These are phyloP conservation scores for Alternaria panax DNA, from an alignment of 2,329 filamentous ascomycete species.

Conservation along the genomic window DNA sequence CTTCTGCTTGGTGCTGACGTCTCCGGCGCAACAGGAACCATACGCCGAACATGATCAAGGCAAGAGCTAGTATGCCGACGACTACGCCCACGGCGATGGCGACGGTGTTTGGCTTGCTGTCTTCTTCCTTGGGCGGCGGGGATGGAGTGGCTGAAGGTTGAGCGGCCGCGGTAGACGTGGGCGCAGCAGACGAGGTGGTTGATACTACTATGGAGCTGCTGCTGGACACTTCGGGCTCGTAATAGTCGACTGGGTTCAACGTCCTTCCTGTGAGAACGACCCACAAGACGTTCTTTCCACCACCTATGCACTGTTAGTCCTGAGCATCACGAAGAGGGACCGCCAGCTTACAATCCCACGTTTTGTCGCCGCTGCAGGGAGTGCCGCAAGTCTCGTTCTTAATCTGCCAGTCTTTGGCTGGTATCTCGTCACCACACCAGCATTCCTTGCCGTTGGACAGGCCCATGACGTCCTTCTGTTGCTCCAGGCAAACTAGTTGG, in stretches of 20 bases:
- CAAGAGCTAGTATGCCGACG: slow-evolving; percentile 76
- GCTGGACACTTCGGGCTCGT: slow-evolving; percentile 29
- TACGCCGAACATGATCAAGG: slow-evolving; percentile 69
- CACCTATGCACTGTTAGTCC: slow-evolving; percentile 57
- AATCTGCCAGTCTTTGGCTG: slow-evolving; percentile 62
- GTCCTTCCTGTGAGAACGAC: slow-evolving; percentile 61
- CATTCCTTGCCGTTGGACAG: slow-evolving; percentile 69
- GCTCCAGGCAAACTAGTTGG: slow-evolving; percentile 58
- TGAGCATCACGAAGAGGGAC: neutral
- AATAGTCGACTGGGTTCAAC: slow-evolving; percentile 48
- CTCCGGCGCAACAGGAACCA: slow-evolving; percentile 79
- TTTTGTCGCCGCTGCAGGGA: slow-evolving; percentile 66
- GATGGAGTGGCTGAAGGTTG: slow-evolving; percentile 36
- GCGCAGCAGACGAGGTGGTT: slow-evolving; percentile 18
- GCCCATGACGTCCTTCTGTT: slow-evolving; percentile 66
- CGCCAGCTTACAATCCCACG: slow-evolving; percentile 68
- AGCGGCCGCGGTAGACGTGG: slow-evolving; percentile 29
- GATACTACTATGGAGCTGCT: slow-evolving; percentile 29
- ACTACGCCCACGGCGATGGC: slow-evolving; percentile 89
- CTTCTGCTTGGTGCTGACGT: slow-evolving; percentile 78
- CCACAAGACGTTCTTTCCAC: slow-evolving; percentile 61
- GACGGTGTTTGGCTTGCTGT: slow-evolving; percentile 68
- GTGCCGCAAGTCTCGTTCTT: slow-evolving; percentile 68
- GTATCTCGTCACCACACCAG: slow-evolving; percentile 75
- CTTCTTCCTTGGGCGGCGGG: slow-evolving; percentile 42